A percentile compares a stretch with the other conserved stretches of the same genome.
Conservation (phyloP, 257 asterid genomes). For the Craterostigma plantagineum region DNA sequence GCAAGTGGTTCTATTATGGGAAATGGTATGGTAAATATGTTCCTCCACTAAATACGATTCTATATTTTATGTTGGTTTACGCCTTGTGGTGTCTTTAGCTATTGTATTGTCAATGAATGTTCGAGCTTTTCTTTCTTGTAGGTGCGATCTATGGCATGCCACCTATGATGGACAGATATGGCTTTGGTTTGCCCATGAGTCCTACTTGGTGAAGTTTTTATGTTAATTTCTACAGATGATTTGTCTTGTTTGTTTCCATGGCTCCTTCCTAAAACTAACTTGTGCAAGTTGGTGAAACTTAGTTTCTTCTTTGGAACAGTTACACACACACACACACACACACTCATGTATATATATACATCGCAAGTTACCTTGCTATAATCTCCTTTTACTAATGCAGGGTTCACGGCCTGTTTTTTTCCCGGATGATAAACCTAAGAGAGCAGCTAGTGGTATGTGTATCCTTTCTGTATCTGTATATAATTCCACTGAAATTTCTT, state of each 20-base stretch:
- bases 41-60: too few relatives aligned
- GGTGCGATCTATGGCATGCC: slow-evolving; percentile 67
- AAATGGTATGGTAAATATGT: slow-evolving; percentile 22
- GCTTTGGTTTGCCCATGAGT: slow-evolving; percentile 42
- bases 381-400: slow-evolving; percentile 14
- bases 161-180: slow-evolving; percentile 48
- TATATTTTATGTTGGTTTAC: too few relatives aligned
- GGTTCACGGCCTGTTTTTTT: slow-evolving; percentile 45
- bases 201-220: slow-evolving; percentile 30
- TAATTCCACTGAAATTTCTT: not conserved
- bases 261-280: not conserved
- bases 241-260: too few relatives aligned
- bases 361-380: too few relatives aligned
- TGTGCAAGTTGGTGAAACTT: too few relatives aligned
- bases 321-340: too few relatives aligned
- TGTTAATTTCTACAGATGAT: too few relatives aligned
- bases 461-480: not conserved
- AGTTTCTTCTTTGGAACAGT: too few relatives aligned
- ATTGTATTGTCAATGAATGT: too few relatives aligned
- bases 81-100: too few relatives aligned
- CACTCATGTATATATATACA: too few relatives aligned
- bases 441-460: slow-evolving; percentile 21
- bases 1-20: slow-evolving; percentile 43
- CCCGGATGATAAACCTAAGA: slow-evolving; percentile 30
- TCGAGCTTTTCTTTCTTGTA: slow-evolving; percentile 8